Evolutionary conservation across 208 protist genomes (phyloP).

Genomic region (Leptomonas pyrrhocoris): DNA sequence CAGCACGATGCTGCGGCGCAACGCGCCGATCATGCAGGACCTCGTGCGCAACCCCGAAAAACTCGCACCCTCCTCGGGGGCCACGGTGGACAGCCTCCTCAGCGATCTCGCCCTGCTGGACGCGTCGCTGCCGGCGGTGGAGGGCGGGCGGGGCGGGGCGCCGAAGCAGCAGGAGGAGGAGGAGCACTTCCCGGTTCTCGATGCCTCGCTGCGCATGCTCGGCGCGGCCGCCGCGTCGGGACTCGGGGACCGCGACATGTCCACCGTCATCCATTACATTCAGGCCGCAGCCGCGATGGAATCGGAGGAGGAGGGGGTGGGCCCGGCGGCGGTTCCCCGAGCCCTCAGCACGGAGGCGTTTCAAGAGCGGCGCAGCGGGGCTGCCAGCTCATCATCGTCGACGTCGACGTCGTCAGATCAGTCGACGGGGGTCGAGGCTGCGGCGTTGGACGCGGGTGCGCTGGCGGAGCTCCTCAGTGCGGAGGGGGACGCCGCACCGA

Average conservation of each 20-base stretch:
- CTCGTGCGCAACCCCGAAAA: slow-evolving; percentile 80
- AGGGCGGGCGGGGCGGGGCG: not conserved
- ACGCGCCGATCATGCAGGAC: slow-evolving; percentile 82
- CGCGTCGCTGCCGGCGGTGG: slow-evolving; percentile 48
- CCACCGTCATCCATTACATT: slow-evolving; percentile 82
- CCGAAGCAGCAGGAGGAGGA: too few relatives aligned
- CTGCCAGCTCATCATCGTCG: not conserved
- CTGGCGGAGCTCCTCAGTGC: slow-evolving; percentile 9
- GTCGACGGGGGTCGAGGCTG: not conserved
- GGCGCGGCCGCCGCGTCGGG: slow-evolving; percentile 69
- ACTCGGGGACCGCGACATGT: slow-evolving; percentile 77
- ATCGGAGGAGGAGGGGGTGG: slow-evolving; percentile 42
- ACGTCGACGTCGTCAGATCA: not conserved
- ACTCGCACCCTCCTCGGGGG: slow-evolving; percentile 54
- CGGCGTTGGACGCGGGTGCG: slow-evolving; percentile 5
- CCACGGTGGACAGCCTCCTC: slow-evolving; percentile 67
- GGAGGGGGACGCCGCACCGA: not conserved
- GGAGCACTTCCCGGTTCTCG: slow-evolving; percentile 77
- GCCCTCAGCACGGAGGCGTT: slow-evolving; percentile 16
- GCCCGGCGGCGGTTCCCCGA: slow-evolving; percentile 14
- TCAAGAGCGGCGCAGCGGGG: not conserved
- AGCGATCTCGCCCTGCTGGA: slow-evolving; percentile 73
- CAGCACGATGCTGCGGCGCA: slow-evolving; percentile 89
- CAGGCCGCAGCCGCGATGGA: slow-evolving; percentile 62
- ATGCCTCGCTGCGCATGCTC: slow-evolving; percentile 77